These are phyloP conservation scores for Aethionema arabicum DNA, from an alignment of 345 rosid species.

Conservation along the genomic window DNA sequence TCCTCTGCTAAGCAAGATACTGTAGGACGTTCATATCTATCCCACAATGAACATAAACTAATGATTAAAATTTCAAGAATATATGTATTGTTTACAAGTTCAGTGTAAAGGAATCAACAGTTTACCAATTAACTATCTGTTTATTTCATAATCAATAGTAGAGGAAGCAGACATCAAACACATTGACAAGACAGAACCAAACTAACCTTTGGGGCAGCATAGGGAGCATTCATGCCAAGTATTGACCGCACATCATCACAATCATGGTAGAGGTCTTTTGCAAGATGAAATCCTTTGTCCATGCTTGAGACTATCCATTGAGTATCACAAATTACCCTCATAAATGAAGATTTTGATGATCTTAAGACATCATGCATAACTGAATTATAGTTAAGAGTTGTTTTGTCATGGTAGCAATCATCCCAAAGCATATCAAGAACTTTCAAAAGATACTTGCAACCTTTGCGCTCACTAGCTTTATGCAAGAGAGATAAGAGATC, in stretches of 20 bases:
- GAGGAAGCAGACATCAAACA: neutral
- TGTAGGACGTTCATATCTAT: conserved; percentile 8
- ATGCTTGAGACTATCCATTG: conserved; percentile 75
- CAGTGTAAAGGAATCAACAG: conserved; percentile 5
- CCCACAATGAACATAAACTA: conserved; percentile 16
- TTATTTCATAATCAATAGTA: conserved; percentile 4
- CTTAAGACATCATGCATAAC: conserved; percentile 36
- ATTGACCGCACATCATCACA: conserved; percentile 73
- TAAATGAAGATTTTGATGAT: conserved; percentile 65
- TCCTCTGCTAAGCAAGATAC: conserved; percentile 24
- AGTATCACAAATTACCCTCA: conserved; percentile 53
- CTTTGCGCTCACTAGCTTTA: conserved; percentile 43
- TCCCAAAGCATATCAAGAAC: conserved; percentile 79
- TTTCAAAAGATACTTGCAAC: conserved; percentile 65
- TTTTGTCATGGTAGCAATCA: conserved; percentile 58
- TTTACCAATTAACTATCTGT: conserved; percentile 9
- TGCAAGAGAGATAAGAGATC: conserved; percentile 51
- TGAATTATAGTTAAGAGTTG: conserved; percentile 40
- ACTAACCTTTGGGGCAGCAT: conserved; percentile 88
- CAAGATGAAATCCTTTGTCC: conserved; percentile 67
- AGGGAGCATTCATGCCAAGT: conserved; percentile 79
- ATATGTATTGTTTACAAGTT: conserved; percentile 9
- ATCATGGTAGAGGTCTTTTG: conserved; percentile 70
- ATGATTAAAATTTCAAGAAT: conserved; percentile 12
- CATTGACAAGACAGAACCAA: conserved; percentile 20